phyloP scores from a whole-genome alignment of 2,329 filamentous ascomycete species.

The Alternaria gaisen region DNA sequence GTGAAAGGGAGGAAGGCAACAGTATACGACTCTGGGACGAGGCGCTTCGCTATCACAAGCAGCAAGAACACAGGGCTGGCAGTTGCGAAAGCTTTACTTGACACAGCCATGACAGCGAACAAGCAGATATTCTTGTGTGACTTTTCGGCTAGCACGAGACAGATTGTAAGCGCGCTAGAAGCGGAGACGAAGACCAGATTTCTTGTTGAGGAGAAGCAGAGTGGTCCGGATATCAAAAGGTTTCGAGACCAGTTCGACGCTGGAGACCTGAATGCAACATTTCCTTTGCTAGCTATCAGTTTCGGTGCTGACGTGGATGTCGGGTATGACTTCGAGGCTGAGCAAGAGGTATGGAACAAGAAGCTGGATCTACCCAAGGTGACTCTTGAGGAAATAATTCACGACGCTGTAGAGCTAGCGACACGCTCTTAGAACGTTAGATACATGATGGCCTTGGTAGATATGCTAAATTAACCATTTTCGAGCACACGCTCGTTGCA shows the following conservation, averaged over 20 bases:
- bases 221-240: constrained; percentile 13
- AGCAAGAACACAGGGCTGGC: constrained; percentile 29
- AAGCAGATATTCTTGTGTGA: constrained; percentile 14
- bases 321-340: constrained; percentile 33
- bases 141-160: background rate
- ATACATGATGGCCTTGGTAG: background rate
- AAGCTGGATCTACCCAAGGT: constrained; percentile 29
- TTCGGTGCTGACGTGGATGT: constrained; percentile 36
- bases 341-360: constrained; percentile 33
- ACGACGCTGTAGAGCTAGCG: background rate
- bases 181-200: constrained; percentile 24
- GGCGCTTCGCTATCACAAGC: constrained; percentile 29
- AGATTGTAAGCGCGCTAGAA: constrained; percentile 28
- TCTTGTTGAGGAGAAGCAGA: constrained; percentile 18
- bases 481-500: background rate
- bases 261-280: constrained; percentile 31
- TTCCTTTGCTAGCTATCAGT: constrained; percentile 25
- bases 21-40: constrained; percentile 31
- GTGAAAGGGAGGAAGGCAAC: constrained; percentile 26
- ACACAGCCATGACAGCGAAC: constrained; percentile 23
- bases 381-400: constrained; percentile 31
- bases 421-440: background rate
- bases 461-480: background rate
- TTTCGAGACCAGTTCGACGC: constrained; percentile 20
- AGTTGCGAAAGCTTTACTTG: constrained; percentile 22